Percentiles rank a stretch among this genome's conserved stretches.
phyloP scores from a whole-genome alignment of 1,284 basidiomycete genomes.

The Exobasidium rhododendri region DNA sequence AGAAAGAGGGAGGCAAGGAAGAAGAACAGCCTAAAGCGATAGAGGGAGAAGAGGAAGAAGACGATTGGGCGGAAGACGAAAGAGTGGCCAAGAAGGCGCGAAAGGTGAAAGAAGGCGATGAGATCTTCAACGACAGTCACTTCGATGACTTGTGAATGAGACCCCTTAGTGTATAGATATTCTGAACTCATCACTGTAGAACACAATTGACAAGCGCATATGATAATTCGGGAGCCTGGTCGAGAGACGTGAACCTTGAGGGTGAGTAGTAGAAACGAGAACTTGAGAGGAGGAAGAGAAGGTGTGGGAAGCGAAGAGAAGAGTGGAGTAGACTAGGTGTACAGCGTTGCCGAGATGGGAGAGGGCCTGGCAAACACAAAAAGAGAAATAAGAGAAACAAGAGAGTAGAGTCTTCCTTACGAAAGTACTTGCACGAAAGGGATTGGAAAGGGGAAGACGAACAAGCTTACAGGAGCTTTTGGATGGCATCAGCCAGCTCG shows the following conservation, averaged over 20 bases:
- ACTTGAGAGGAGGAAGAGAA: too few relatives aligned
- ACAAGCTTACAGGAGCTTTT: conserved; percentile 15
- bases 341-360: too few relatives aligned
- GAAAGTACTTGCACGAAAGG: background rate
- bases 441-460: background rate
- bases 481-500: conserved; percentile 46
- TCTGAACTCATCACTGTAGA: background rate
- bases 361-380: too few relatives aligned
- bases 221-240: too few relatives aligned
- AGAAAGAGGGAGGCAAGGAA: conserved; percentile 26
- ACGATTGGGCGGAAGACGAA: conserved; percentile 38
- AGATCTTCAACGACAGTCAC: background rate
- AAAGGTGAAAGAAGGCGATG: conserved; percentile 11
- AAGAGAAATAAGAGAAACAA: too few relatives aligned
- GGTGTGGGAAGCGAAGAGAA: too few relatives aligned
- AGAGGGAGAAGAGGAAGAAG: conserved; percentile 31
- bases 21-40: conserved; percentile 16
- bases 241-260: too few relatives aligned
- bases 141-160: background rate
- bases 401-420: too few relatives aligned
- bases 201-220: background rate
- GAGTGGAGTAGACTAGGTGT: too few relatives aligned
- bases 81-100: conserved; percentile 20
- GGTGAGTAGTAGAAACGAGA: too few relatives aligned
- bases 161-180: background rate